phyloP scores from a whole-genome alignment of 2,329 filamentous ascomycete genomes.

The Diaporthe eres region DNA sequence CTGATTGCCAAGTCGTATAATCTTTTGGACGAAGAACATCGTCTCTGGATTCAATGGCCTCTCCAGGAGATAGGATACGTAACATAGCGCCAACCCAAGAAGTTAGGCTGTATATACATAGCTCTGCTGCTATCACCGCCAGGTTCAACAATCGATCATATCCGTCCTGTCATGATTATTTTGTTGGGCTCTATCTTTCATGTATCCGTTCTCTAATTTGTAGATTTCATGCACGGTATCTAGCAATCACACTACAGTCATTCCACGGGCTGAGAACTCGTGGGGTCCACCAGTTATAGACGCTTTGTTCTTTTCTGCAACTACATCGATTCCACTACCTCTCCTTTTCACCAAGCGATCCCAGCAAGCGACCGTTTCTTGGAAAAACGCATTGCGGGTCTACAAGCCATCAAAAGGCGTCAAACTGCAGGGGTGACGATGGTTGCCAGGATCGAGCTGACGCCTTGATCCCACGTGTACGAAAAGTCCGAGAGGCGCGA shows the following conservation, averaged over 20 bases:
- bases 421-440: background rate
- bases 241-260: too few species aligned
- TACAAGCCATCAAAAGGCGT: background rate
- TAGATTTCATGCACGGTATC: too few species aligned
- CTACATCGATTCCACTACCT: too few species aligned
- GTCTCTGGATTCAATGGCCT: conserved; percentile 11
- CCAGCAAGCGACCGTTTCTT: background rate
- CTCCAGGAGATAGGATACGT: background rate
- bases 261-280: too few species aligned
- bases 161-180: background rate
- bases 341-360: too few species aligned
- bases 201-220: too few species aligned
- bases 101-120: background rate
- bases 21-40: background rate
- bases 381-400: background rate
- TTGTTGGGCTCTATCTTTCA: too few species aligned
- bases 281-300: too few species aligned
- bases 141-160: background rate
- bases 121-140: background rate
- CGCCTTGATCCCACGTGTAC: background rate
- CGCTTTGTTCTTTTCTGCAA: too few species aligned
- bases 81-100: background rate
- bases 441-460: too few species aligned
- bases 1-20: background rate
- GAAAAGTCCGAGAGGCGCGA: background rate